Conservation (phyloP, 768 basidiomycete species). For the Kwoniella bestiolae region DNA sequence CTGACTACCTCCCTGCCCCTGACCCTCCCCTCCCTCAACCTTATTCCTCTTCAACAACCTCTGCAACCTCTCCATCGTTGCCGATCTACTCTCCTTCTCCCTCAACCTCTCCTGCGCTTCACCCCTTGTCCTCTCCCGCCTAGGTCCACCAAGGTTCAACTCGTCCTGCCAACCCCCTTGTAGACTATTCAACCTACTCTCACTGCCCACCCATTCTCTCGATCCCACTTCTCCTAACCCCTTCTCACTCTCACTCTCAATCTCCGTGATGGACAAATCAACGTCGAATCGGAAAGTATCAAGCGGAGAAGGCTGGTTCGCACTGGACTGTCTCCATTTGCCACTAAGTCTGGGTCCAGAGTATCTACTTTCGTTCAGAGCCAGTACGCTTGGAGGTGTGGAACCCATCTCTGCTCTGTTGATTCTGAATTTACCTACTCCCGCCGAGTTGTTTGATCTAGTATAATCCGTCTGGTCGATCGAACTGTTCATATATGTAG, state of each 20-base stretch:
- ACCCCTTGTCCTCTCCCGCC: slow-evolving; percentile 11
- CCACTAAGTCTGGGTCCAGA: neutral
- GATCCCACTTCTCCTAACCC: slow-evolving; percentile 1
- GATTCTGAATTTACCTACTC: slow-evolving; percentile 22
- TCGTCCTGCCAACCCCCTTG: neutral
- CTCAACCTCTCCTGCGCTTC: slow-evolving; percentile 12
- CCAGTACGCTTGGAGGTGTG: slow-evolving; percentile 14
- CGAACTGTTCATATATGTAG: neutral
- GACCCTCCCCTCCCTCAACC: neutral
- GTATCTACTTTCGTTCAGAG: slow-evolving; percentile 5
- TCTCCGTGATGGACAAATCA: slow-evolving; percentile 3
- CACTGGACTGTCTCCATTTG: slow-evolving; percentile 11
- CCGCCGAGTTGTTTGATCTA: neutral
- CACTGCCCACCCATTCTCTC: slow-evolving; percentile 28
- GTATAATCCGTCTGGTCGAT: slow-evolving; percentile 26
- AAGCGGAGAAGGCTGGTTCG: slow-evolving; percentile 16
- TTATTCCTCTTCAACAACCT: slow-evolving; percentile 1
- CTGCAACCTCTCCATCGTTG: slow-evolving; percentile 5
- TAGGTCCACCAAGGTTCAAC: slow-evolving; percentile 7
- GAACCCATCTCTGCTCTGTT: slow-evolving; percentile 4
- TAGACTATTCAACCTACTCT: neutral
- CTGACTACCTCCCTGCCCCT: neutral
- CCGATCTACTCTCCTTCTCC: neutral
- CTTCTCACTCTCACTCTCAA: neutral
- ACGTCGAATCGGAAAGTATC: slow-evolving; percentile 31